A percentile compares a stretch with the other conserved stretches of the same genome.
phyloP scores from a whole-genome alignment of 257 asterid genomes.

The Handroanthus guayacan region DNA sequence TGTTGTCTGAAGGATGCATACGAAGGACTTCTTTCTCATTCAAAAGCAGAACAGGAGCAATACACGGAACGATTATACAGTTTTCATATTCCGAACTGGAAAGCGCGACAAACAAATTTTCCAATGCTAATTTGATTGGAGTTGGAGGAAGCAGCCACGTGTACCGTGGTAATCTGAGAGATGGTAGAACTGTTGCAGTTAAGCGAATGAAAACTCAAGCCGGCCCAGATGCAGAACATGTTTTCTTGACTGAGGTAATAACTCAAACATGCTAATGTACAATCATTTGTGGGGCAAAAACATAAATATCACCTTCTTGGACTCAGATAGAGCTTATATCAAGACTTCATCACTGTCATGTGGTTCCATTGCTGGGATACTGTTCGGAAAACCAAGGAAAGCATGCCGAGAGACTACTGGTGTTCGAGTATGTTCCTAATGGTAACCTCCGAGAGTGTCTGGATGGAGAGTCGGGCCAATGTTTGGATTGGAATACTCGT shows the following conservation, averaged over 20 bases:
- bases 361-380: constrained; percentile 92
- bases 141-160: constrained; percentile 97
- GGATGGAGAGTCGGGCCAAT: constrained; percentile 66
- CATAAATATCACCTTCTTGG: not conserved
- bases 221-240: constrained; percentile 75
- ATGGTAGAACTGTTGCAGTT: constrained; percentile 85
- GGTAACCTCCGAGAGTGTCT: constrained; percentile 91
- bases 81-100: constrained; percentile 85
- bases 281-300: not conserved
- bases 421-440: constrained; percentile 79
- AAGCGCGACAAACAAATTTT: constrained; percentile 76
- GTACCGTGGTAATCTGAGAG: constrained; percentile 75
- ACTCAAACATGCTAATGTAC: not conserved
- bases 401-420: constrained; percentile 80
- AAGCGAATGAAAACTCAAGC: constrained; percentile 79
- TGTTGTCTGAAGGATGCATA: constrained; percentile 69
- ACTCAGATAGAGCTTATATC: constrained; percentile 87
- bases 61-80: constrained; percentile 64
- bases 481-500: constrained; percentile 80
- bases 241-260: constrained; percentile 87
- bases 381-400: constrained; percentile 81
- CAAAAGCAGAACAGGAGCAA: constrained; percentile 58
- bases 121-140: constrained; percentile 79
- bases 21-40: constrained; percentile 57
- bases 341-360: constrained; percentile 93